Percentiles rank a stretch among this genome's conserved stretches.
Conservation (phyloP, 75 land plant species). For the Pinus tabuliformis region DNA sequence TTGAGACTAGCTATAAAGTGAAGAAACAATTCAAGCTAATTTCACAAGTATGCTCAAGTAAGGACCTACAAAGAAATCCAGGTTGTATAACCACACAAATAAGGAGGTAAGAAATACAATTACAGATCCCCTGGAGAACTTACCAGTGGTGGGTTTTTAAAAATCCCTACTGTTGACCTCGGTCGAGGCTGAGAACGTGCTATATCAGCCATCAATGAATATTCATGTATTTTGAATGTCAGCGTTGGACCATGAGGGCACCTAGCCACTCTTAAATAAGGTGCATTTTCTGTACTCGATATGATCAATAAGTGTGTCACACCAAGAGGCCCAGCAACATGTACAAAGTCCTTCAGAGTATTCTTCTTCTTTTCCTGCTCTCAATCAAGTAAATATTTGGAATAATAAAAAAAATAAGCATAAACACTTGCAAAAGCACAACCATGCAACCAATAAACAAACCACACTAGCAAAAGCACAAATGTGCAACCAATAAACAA, state of each 20-base stretch:
- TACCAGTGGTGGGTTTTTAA: conserved; percentile 88
- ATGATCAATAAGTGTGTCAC: conserved; percentile 91
- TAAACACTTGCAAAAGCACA: no score
- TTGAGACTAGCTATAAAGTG: neutral
- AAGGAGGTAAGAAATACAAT: neutral
- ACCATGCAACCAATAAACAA: no score
- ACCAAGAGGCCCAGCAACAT: conserved; percentile 96
- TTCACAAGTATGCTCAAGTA: neutral
- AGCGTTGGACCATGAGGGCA: conserved; percentile 98
- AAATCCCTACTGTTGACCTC: conserved; percentile 74
- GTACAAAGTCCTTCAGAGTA: conserved; percentile 86
- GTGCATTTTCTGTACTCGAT: conserved; percentile 71
- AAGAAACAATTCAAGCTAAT: neutral
- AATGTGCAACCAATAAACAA: no score
- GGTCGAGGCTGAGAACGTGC: conserved; percentile 78
- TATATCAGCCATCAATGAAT: conserved; percentile 79
- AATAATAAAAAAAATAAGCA: no score
- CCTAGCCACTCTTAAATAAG: conserved; percentile 85
- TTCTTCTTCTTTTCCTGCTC: conserved; percentile 89
- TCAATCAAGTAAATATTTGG: no score
- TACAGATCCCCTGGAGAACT: conserved; percentile 5
- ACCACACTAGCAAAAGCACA: no score
- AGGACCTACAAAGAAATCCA: neutral
- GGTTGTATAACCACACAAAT: no score
- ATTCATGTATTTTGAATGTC: conserved; percentile 86